Evolutionary conservation across 345 rosid species (phyloP), one percentile per base, ranked within the genome.

Genomic region (Syzygium oleosum): DNA sequence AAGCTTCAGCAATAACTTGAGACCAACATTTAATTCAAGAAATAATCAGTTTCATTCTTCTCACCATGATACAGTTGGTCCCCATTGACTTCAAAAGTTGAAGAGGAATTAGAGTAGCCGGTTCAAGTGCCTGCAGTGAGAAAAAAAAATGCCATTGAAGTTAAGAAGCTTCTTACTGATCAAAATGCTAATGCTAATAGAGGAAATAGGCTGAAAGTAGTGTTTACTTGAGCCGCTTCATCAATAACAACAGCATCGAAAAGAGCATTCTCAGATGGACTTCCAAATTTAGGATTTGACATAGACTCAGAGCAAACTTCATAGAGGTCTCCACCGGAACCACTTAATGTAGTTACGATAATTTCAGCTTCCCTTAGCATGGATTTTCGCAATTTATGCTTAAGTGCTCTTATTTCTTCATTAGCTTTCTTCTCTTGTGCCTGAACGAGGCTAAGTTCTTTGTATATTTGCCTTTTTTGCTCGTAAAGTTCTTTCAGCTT

Each of bases 311-410:
- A 93, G 91, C 99, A 97, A 63, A 97, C 99, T 84, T 92, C 95
- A 90, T 94, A 95, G 58, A 97, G 95, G 92, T 97, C 99, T 89
- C 99, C 99, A 91, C 99, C 99, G 91, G 95, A 96, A n/a, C 99
- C 99, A 88, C 99, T 95, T 90, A 97, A 90, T 16, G 99, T 97
- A 4, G 99, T 93, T 73, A 96, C 95, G 29, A 97, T 97, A 90
- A 97, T 95, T 90, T 97, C 99, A 87, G 99, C 99, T 89, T 97
- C 99, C 93, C 90, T 95, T 87, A 97, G 89, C 86, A 97, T 94
- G 23, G 95, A 92, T 90, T 92, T 97, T 89, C 99, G 93, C 91
- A 97, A 84, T 90, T 94, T 97, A 92, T 94, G 91, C 88, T 90
- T 95, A 92, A 94, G 90, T 22, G 93, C 90, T 92, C 92, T 95